Evolutionary conservation across 306 rosid species (phyloP).

Genomic region (Castanopsis chinensis): DNA sequence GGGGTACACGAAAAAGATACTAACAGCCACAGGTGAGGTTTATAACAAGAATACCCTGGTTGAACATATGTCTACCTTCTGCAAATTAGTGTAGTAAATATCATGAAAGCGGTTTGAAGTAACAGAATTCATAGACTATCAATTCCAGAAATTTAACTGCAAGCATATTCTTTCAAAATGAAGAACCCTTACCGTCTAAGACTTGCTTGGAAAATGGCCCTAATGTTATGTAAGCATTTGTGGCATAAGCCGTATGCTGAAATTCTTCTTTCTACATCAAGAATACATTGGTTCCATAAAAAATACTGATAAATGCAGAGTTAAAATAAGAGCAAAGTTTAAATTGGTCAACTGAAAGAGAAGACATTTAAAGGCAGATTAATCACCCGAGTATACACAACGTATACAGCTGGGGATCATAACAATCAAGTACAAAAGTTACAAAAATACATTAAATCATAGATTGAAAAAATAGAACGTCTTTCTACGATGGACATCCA

Average conservation of each 20-base stretch:
- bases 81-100: background rate
- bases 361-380: background rate
- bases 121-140: background rate
- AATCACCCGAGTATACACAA: too few species aligned
- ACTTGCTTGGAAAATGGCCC: conserved; percentile 74
- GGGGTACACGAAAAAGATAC: background rate
- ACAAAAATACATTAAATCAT: too few species aligned
- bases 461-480: too few species aligned
- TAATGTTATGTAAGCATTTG: conserved; percentile 70
- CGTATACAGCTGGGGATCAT: too few species aligned
- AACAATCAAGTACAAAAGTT: too few species aligned
- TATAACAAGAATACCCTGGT: background rate
- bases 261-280: conserved; percentile 83
- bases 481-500: too few species aligned
- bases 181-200: conserved; percentile 52
- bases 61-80: background rate
- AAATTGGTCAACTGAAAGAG: too few species aligned
- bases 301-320: conserved; percentile 14
- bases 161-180: conserved; percentile 1
- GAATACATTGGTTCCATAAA: conserved; percentile 20
- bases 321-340: background rate
- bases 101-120: background rate
- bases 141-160: background rate
- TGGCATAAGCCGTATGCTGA: conserved; percentile 90
- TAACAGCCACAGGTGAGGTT: background rate